Conservation (phyloP, 2,329 filamentous ascomycete species). For the Cytospora schulzeri region DNA sequence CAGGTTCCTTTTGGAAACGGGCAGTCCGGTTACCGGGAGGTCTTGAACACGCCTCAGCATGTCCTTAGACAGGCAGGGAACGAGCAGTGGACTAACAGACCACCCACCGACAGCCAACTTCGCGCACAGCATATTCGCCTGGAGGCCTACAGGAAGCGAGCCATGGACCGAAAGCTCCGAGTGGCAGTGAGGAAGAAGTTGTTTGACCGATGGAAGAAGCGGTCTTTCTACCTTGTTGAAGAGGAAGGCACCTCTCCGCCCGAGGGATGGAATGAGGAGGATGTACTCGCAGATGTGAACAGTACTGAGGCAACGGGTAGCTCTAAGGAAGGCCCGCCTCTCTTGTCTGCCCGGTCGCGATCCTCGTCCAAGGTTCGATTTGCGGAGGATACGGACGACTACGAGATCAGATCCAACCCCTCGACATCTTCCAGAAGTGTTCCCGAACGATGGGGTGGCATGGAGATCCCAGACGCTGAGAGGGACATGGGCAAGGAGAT, state of each 20-base stretch:
- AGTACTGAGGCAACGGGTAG: slow-evolving; percentile 42
- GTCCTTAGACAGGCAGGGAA: slow-evolving; percentile 30
- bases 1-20: neutral
- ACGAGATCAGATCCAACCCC: slow-evolving; percentile 70
- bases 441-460: slow-evolving; percentile 74
- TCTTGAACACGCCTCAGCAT: neutral
- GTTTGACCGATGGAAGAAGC: slow-evolving; percentile 73
- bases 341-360: slow-evolving; percentile 59
- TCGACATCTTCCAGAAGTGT: slow-evolving; percentile 73
- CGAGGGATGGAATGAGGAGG: slow-evolving; percentile 64
- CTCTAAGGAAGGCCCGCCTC: slow-evolving; percentile 45
- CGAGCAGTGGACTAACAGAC: slow-evolving; percentile 35
- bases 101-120: slow-evolving; percentile 45
- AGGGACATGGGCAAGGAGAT: slow-evolving; percentile 84
- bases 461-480: slow-evolving; percentile 79
- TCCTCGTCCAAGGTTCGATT: slow-evolving; percentile 82
- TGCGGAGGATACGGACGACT: slow-evolving; percentile 69
- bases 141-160: slow-evolving; percentile 38
- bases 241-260: slow-evolving; percentile 75
- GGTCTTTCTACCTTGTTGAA: slow-evolving; percentile 82
- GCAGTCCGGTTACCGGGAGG: neutral
- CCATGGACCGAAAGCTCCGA: slow-evolving; percentile 44
- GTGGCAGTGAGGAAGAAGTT: slow-evolving; percentile 53
- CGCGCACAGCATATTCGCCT: slow-evolving; percentile 41
- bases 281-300: slow-evolving; percentile 49